Evolutionary conservation across 768 basidiomycete genomes (phyloP).

Genomic region (Agaricus subrufescens): DNA sequence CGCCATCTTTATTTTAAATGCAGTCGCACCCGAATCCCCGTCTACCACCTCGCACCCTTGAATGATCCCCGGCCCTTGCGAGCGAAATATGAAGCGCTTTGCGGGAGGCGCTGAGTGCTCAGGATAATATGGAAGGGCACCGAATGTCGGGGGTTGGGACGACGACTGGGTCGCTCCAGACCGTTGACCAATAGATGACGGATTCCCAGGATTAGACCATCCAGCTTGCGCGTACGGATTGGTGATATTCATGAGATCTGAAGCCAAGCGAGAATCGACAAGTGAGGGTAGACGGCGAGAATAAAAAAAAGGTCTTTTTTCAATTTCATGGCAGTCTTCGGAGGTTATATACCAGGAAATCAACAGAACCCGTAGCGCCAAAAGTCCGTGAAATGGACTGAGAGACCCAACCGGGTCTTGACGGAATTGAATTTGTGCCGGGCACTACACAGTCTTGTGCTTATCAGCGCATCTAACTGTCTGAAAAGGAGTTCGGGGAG

Average conservation of each 20-base stretch:
- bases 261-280: background rate
- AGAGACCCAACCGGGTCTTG: no score
- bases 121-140: conserved; percentile 18
- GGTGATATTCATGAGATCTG: conserved; percentile 16
- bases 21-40: conserved; percentile 29
- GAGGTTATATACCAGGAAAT: no score
- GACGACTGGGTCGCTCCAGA: conserved; percentile 10
- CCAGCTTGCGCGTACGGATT: conserved; percentile 28
- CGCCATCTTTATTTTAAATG: conserved; percentile 33
- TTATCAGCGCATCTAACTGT: no score
- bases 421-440: no score
- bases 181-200: conserved; percentile 15
- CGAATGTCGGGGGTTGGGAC: conserved; percentile 19
- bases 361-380: no score
- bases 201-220: conserved; percentile 26
- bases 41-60: conserved; percentile 41
- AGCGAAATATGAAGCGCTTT: conserved; percentile 18
- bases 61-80: conserved; percentile 33
- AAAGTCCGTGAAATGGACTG: no score
- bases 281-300: background rate
- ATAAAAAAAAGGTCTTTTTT: background rate
- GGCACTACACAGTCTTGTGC: no score
- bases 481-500: no score
- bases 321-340: no score
- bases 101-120: conserved; percentile 3